phyloP scores from a whole-genome alignment of 78 protist genomes.

The Tieghemostelium lacteum region DNA sequence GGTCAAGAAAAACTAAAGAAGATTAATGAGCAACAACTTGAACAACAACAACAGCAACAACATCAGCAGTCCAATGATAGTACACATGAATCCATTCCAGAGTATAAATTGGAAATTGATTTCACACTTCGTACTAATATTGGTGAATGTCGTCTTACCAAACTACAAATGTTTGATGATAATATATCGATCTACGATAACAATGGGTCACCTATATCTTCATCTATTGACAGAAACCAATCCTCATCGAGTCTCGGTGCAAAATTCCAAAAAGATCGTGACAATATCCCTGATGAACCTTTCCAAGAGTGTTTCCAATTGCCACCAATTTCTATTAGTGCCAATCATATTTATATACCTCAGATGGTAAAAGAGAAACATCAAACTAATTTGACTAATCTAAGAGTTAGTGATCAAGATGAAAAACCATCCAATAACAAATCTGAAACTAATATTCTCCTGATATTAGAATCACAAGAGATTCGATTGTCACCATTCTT shows the following conservation, averaged over 20 bases:
- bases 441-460: constrained; percentile 62
- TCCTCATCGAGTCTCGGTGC: not conserved
- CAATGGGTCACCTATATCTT: constrained; percentile 19
- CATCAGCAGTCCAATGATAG: not conserved
- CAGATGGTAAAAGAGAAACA: not conserved
- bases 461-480: constrained; percentile 34
- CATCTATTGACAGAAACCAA: constrained; percentile 13
- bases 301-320: constrained; percentile 77
- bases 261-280: not conserved
- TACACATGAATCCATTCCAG: not conserved
- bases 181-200: not conserved
- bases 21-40: constrained; percentile 26
- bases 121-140: constrained; percentile 33
- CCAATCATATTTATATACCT: constrained; percentile 46
- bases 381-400: not conserved
- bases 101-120: constrained; percentile 63
- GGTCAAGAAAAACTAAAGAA: constrained; percentile 72
- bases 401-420: not conserved
- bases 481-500: constrained; percentile 69
- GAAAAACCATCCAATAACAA: not conserved
- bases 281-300: constrained; percentile 10
- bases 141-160: constrained; percentile 58
- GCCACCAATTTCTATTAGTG: constrained; percentile 37
- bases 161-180: not conserved
- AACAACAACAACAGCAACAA: not conserved